Conservation (phyloP, 768 basidiomycete genomes). For the Pholiota microspora region DNA sequence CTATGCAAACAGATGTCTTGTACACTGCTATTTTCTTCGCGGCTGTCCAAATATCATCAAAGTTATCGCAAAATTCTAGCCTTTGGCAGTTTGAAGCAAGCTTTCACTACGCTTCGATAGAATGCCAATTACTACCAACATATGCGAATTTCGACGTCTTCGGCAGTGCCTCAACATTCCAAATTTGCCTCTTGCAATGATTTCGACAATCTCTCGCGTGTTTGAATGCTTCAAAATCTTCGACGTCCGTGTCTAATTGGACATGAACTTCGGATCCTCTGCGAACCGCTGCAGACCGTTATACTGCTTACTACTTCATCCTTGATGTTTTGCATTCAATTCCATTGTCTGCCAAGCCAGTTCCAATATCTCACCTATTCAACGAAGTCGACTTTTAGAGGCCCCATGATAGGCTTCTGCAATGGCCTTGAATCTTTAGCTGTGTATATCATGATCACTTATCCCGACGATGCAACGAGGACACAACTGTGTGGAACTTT, state of each 20-base stretch:
- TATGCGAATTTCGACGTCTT: too few species aligned
- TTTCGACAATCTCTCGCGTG: too few species aligned
- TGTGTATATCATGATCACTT: neutral
- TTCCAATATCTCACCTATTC: neutral
- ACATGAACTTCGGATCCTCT: conserved; percentile 18
- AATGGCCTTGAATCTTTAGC: neutral
- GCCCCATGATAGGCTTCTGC: neutral
- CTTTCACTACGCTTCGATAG: too few species aligned
- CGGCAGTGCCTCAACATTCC: too few species aligned
- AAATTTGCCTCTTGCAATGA: too few species aligned
- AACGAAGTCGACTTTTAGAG: neutral
- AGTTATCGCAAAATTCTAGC: too few species aligned
- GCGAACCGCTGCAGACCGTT: conserved; percentile 6
- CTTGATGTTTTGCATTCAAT: neutral
- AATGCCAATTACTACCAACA: too few species aligned
- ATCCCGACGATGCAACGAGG: neutral
- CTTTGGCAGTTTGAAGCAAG: too few species aligned
- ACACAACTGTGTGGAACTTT: neutral
- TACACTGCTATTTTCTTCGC: neutral
- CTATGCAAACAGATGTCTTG: neutral
- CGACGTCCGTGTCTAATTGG: neutral
- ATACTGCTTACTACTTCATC: neutral
- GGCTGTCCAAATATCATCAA: too few species aligned
- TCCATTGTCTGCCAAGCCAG: neutral
- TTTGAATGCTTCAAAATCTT: too few species aligned